phyloP scores from a whole-genome alignment of 345 rosid genomes.

The Salix arbutifolia region DNA sequence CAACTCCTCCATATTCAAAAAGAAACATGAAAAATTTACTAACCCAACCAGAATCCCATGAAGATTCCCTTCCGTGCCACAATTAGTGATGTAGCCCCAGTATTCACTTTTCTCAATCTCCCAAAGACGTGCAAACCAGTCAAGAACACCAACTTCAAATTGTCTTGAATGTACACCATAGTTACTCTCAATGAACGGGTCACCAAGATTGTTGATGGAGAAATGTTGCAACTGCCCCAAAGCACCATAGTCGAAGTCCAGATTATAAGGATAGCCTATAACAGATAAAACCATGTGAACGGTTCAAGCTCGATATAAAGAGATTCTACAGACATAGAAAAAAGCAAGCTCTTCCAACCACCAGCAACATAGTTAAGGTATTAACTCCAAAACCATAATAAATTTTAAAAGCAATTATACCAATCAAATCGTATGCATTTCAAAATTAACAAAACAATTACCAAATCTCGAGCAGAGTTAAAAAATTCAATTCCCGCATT shows the following conservation, averaged over 20 bases:
- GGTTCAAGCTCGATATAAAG: not conserved
- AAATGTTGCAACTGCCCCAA: constrained; percentile 90
- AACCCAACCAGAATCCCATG: constrained; percentile 97
- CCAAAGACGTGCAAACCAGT: constrained; percentile 99
- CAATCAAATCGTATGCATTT: not conserved
- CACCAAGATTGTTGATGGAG: constrained; percentile 94
- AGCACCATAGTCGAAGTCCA: constrained; percentile 97
- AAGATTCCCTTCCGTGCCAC: constrained; percentile 99
- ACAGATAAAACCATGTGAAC: not conserved
- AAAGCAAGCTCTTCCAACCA: not conserved
- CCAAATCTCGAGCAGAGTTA: not conserved
- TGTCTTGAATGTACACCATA: constrained; percentile 97
- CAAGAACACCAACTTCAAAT: constrained; percentile 97
- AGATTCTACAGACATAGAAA: not conserved
- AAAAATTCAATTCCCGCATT: not conserved
- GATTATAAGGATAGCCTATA: constrained; percentile 91
- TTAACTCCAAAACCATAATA: not conserved
- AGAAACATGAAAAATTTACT: constrained; percentile 12
- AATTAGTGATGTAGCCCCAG: constrained; percentile 98
- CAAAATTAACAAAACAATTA: not conserved
- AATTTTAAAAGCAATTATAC: not conserved
- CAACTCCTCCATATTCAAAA: not conserved
- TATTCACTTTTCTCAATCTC: constrained; percentile 89
- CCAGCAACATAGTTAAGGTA: not conserved
- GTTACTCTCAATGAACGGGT: constrained; percentile 96